Percentiles rank a stretch among this genome's conserved stretches.
Conservation (phyloP, 352 stramenopile genomes). For the Globisporangium uncinulatum region DNA sequence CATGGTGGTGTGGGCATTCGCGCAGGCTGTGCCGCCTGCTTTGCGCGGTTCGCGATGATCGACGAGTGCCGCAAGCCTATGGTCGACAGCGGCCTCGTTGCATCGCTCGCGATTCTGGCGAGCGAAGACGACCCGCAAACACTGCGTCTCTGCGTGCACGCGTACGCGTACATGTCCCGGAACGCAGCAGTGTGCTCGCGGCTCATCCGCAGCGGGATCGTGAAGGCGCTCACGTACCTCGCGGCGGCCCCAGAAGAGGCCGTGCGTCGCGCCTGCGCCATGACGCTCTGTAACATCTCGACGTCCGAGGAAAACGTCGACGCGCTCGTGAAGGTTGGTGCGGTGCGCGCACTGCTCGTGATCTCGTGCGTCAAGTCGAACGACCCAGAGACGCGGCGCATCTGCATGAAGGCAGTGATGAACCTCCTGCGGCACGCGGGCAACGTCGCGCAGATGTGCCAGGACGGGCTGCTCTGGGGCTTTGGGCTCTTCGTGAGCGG, state of each 20-base stretch:
- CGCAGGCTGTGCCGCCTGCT: conserved; percentile 51
- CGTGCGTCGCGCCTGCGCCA: conserved; percentile 69
- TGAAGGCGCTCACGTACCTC: conserved; percentile 66
- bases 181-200: conserved; percentile 35
- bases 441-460: conserved; percentile 53
- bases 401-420: conserved; percentile 67
- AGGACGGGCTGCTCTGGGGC: conserved; percentile 66
- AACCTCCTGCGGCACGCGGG: conserved; percentile 47
- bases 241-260: conserved; percentile 63
- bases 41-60: conserved; percentile 60
- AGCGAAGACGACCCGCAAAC: conserved; percentile 45
- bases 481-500: conserved; percentile 52
- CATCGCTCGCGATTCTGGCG: conserved; percentile 43
- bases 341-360: conserved; percentile 84
- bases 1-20: conserved; percentile 16
- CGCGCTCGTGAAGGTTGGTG: conserved; percentile 82
- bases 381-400: conserved; percentile 61
- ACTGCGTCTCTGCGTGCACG: conserved; percentile 54
- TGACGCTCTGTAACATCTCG: conserved; percentile 92
- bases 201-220: conserved; percentile 52
- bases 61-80: conserved; percentile 45
- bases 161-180: conserved; percentile 56
- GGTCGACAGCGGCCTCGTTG: conserved; percentile 43
- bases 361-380: conserved; percentile 81
- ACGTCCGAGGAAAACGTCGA: conserved; percentile 86